Conservation (phyloP, 1,284 basidiomycete species). For the Thelephora terrestris region DNA sequence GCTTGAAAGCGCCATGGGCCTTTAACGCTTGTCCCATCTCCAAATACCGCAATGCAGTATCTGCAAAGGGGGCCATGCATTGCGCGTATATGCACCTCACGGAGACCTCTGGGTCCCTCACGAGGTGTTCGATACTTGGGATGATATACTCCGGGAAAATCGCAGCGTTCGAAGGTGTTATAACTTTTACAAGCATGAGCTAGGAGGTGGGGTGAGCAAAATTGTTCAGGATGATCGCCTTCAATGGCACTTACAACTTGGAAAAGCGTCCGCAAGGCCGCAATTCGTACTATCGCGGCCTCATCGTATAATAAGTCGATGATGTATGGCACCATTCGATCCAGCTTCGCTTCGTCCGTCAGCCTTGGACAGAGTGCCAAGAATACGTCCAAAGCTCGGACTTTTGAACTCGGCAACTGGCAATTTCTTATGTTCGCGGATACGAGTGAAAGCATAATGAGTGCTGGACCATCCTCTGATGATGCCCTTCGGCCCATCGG, state of each 20-base stretch:
- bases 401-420: constrained; percentile 76
- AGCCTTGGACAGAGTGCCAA: constrained; percentile 77
- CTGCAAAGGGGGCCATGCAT: constrained; percentile 76
- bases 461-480: constrained; percentile 71
- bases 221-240: constrained; percentile 3
- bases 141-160: constrained; percentile 95
- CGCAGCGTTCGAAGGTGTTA: constrained; percentile 82
- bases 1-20: constrained; percentile 67
- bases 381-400: constrained; percentile 81
- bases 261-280: constrained; percentile 73
- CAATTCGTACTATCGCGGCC: constrained; percentile 67
- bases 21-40: constrained; percentile 90
- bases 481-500: constrained; percentile 42
- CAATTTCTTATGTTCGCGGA: constrained; percentile 91
- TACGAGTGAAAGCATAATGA: constrained; percentile 76
- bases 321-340: constrained; percentile 88
- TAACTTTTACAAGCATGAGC: constrained; percentile 79
- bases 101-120: constrained; percentile 77
- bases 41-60: constrained; percentile 76
- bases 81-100: constrained; percentile 87
- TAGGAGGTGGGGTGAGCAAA: constrained; percentile 19
- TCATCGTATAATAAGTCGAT: constrained; percentile 87
- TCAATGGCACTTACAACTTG: constrained; percentile 60
- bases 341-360: constrained; percentile 92
- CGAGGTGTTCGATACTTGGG: constrained; percentile 78